phyloP scores from a whole-genome alignment of 208 protist genomes.

The Leishmania gerbilli region DNA sequence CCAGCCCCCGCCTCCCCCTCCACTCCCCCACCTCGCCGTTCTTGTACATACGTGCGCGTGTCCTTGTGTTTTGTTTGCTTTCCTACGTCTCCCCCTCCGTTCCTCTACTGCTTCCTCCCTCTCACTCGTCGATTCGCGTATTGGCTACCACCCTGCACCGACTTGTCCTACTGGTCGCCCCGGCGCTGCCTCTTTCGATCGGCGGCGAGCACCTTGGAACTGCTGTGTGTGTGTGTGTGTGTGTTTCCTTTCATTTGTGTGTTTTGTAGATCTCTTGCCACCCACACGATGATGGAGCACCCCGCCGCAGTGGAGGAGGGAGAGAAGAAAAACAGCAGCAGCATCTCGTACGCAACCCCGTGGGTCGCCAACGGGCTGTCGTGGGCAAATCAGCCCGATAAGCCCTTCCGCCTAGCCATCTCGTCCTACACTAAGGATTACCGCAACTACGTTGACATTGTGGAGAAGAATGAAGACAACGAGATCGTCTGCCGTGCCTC shows the following conservation, averaged over 20 bases:
- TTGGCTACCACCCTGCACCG: background rate
- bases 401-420: conserved; percentile 88
- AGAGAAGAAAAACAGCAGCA: conserved; percentile 38
- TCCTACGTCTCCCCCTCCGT: background rate
- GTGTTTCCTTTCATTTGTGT: background rate
- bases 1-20: no score
- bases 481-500: conserved; percentile 62
- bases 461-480: conserved; percentile 79
- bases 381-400: conserved; percentile 74
- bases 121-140: background rate
- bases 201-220: background rate
- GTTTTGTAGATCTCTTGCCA: background rate
- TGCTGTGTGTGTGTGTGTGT: background rate
- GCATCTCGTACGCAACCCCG: conserved; percentile 91
- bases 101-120: background rate
- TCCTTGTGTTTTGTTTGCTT: background rate
- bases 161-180: background rate
- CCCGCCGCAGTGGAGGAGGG: conserved; percentile 9
- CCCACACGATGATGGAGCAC: conserved; percentile 16
- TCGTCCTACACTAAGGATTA: conserved; percentile 97
- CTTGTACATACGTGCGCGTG: background rate
- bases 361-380: conserved; percentile 97
- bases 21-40: background rate
- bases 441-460: conserved; percentile 94
- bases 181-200: background rate